Percentiles rank a stretch among this genome's conserved stretches.
Conservation (phyloP, 129 eudicot species). For the Flaveria trinervia region DNA sequence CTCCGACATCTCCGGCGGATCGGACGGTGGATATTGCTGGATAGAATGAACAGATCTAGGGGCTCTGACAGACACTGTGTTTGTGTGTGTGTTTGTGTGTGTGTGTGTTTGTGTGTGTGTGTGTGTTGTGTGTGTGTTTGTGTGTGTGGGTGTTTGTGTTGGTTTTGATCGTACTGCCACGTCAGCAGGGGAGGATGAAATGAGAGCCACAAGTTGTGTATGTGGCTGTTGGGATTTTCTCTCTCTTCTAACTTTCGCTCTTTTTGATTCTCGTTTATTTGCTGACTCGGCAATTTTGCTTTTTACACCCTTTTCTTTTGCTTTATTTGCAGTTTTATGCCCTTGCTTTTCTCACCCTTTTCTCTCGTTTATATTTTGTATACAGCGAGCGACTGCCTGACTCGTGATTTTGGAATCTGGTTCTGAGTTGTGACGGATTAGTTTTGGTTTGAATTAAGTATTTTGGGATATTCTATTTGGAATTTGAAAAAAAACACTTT, state of each 20-base stretch:
- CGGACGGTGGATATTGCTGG: slow-evolving; percentile 33
- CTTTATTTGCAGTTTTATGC: slow-evolving; percentile 15
- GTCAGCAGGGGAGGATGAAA: slow-evolving; percentile 43
- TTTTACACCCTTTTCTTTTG: background rate
- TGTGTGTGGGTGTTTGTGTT: background rate
- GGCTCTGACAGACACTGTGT: slow-evolving; percentile 4
- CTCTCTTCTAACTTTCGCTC: slow-evolving; percentile 34
- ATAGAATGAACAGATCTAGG: slow-evolving; percentile 31
- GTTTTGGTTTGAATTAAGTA: no score
- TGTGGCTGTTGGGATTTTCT: slow-evolving; percentile 63
- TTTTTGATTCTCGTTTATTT: slow-evolving; percentile 43
- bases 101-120: background rate
- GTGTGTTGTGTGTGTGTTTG: slow-evolving; percentile 4
- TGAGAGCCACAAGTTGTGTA: slow-evolving; percentile 73
- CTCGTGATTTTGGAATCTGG: no score
- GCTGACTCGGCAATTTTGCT: slow-evolving; percentile 29
- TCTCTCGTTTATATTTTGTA: no score
- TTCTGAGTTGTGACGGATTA: no score
- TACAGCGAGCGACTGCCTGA: no score
- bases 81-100: background rate
- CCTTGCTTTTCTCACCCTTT: background rate
- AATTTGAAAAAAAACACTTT: no score
- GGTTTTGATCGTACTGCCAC: slow-evolving; percentile 49
- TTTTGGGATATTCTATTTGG: no score
- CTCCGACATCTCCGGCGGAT: slow-evolving; percentile 46